Evolutionary conservation across 192 early-diverging fungal genomes (phyloP), one percentile per base, ranked within the genome.

Genomic region (Umbelopsis vinacea): DNA sequence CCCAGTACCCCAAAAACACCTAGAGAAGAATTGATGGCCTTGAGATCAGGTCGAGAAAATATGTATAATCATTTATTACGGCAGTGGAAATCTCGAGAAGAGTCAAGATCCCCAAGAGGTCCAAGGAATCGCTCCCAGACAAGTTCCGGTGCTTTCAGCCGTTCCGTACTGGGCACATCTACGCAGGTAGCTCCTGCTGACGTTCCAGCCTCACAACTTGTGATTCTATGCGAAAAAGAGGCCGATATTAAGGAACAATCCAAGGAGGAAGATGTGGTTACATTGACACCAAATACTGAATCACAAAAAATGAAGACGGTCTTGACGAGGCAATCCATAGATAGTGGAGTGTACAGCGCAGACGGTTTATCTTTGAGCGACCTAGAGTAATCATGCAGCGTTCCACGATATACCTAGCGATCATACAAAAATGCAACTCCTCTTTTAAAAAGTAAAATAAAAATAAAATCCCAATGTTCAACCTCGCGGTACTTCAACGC

Each of bases 311-410:
- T 63, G 33, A 35, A 63, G 12, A 63, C 33, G 8, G 0, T 37
- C 33, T 35, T 29, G 3, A 35, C 57, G 24, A 9, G 57, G 12
- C 57, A 37, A 17, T 63, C 57, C 15, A 29, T 37, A 12, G 57
- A 63, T 33, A 63, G 57, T n/a, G 57, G 57, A 19, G 57, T 63
- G 6, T 63, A 63, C 33, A 63, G 57, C 19, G 33, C 57, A 8
- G 57, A 63, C 26, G 33, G 29, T 4, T 11, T 63, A 7, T 63
- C 57, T 37, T 63, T 63, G 57, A 63, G 57, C 33, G 57, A 63
- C 19, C n/a, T 63, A 63, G 17, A 63, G 33, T 63, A 35, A 63
- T 17, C 17, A 17, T 6, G 37, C 15, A 37, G 33, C 2, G 15
- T n/a, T 50, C 48, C 4, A 50, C 2, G 46, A 6, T 50, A 50